phyloP scores from a whole-genome alignment of 768 basidiomycete species.

The Cyathus striatus region DNA sequence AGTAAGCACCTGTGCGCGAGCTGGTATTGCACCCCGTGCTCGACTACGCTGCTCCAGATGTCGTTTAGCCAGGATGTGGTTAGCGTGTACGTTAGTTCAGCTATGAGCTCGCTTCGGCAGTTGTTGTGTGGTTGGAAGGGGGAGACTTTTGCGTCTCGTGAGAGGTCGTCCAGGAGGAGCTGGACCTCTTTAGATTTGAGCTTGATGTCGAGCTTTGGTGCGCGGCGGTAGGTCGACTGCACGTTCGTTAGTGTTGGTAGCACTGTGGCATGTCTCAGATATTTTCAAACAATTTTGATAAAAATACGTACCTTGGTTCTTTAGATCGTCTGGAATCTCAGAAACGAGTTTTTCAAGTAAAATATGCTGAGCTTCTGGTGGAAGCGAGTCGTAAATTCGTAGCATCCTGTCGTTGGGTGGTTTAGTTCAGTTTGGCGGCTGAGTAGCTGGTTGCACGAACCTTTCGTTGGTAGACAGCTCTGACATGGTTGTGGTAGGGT shows the following conservation, averaged over 20 bases:
- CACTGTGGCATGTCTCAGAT: slow-evolving; percentile 12
- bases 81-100: slow-evolving; percentile 51
- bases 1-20: slow-evolving; percentile 54
- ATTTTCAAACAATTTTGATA: slow-evolving; percentile 1
- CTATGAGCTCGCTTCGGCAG: slow-evolving; percentile 48
- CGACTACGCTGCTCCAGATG: slow-evolving; percentile 60
- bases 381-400: slow-evolving; percentile 43
- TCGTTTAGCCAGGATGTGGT: slow-evolving; percentile 56
- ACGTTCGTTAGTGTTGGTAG: slow-evolving; percentile 33
- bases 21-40: slow-evolving; percentile 46
- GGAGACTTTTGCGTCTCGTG: slow-evolving; percentile 46
- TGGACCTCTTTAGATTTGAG: slow-evolving; percentile 53
- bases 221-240: slow-evolving; percentile 26
- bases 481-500: no score
- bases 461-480: no score
- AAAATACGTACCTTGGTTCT: slow-evolving; percentile 22
- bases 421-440: no score
- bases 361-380: slow-evolving; percentile 43
- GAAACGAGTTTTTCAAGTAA: slow-evolving; percentile 46
- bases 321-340: slow-evolving; percentile 29
- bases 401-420: slow-evolving; percentile 38
- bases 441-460: no score
- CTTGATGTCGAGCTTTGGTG: slow-evolving; percentile 47
- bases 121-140: slow-evolving; percentile 49
- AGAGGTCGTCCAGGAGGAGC: slow-evolving; percentile 45